Evolutionary conservation across 169 alveolate genomes (phyloP).

Genomic region (Theileria parva): DNA sequence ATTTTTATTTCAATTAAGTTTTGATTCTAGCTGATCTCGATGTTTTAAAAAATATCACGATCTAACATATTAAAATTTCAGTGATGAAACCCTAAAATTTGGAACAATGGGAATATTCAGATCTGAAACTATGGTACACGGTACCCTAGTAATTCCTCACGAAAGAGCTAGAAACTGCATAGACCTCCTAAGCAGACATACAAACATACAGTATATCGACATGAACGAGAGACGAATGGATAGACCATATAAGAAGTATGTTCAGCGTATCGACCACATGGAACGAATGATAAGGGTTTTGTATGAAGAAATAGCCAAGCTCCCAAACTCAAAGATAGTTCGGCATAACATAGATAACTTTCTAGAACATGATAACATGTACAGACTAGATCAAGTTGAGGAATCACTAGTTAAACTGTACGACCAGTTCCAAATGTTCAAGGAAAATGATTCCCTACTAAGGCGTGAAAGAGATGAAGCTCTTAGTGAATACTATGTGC

Average conservation of each 20-base stretch:
- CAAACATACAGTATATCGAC: slow-evolving; percentile 85
- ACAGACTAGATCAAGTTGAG: slow-evolving; percentile 84
- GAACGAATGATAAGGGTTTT: slow-evolving; percentile 85
- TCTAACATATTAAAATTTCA: background rate
- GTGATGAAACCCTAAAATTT: background rate
- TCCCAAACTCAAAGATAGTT: slow-evolving; percentile 76
- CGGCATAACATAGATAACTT: slow-evolving; percentile 80
- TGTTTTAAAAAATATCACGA: background rate
- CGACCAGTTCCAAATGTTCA: slow-evolving; percentile 86
- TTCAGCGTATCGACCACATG: slow-evolving; percentile 91
- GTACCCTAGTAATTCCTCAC: slow-evolving; percentile 90
- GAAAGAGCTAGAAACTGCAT: slow-evolving; percentile 88
- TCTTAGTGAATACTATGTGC: slow-evolving; percentile 79
- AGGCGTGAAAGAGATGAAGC: slow-evolving; percentile 84
- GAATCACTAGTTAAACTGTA: slow-evolving; percentile 82
- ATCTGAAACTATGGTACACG: slow-evolving; percentile 86
- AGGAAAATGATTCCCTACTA: slow-evolving; percentile 80
- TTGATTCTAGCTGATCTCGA: background rate
- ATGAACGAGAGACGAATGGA: slow-evolving; percentile 83
- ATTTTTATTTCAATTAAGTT: too few relatives aligned
- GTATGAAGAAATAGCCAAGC: slow-evolving; percentile 75
- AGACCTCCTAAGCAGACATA: slow-evolving; percentile 83
- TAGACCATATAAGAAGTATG: slow-evolving; percentile 86
- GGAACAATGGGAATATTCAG: slow-evolving; percentile 66
- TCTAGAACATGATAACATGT: slow-evolving; percentile 78